Evolutionary conservation across 129 eudicot genomes (phyloP).

Genomic region (Scalesia atractyloides): DNA sequence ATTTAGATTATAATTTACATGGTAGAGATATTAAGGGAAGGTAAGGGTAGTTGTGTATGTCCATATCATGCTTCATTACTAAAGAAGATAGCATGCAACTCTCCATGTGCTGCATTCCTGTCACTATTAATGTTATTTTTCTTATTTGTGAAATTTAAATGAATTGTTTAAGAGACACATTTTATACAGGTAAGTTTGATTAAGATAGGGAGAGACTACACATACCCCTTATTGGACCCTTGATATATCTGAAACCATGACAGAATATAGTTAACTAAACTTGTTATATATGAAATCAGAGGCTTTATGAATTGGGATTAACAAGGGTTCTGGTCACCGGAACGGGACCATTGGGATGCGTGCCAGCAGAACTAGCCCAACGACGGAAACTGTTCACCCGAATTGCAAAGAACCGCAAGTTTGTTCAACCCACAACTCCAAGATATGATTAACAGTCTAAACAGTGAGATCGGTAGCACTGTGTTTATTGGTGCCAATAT

Average conservation of each 20-base stretch:
- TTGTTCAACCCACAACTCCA: slow-evolving; percentile 58
- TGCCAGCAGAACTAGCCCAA: slow-evolving; percentile 58
- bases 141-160: neutral
- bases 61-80: slow-evolving; percentile 24
- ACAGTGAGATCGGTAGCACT: slow-evolving; percentile 41
- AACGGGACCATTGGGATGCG: slow-evolving; percentile 75
- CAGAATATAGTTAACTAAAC: neutral
- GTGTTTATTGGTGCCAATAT: slow-evolving; percentile 59
- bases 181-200: neutral
- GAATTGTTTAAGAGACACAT: neutral
- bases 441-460: slow-evolving; percentile 41
- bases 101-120: slow-evolving; percentile 26
- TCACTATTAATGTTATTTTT: slow-evolving; percentile 22
- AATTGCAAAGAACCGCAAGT: slow-evolving; percentile 48
- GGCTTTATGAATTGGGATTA: slow-evolving; percentile 61
- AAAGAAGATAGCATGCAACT: slow-evolving; percentile 14
- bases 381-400: slow-evolving; percentile 55
- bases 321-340: slow-evolving; percentile 67
- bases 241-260: neutral
- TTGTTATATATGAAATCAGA: slow-evolving; percentile 33
- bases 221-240: too few species aligned
- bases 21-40: neutral
- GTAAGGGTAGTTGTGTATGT: slow-evolving; percentile 30
- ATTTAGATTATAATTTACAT: neutral
- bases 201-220: neutral